Evolutionary conservation across 805 yeast genomes (phyloP).

Genomic region (Metschnikowia noctiluminum): DNA sequence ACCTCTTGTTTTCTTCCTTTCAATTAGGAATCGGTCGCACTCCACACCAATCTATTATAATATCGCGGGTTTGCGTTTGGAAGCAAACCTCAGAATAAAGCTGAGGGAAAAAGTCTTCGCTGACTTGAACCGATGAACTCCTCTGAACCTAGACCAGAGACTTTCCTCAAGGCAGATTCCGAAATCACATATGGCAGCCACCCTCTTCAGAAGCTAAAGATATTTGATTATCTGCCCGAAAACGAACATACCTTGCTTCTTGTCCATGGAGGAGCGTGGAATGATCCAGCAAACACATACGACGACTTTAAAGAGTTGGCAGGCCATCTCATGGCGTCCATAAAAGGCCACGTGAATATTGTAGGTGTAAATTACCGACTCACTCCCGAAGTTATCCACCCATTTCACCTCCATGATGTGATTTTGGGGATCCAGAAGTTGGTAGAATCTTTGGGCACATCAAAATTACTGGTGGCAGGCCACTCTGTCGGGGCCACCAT

Average conservation of each 20-base stretch:
- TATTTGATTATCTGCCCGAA: conserved; percentile 20
- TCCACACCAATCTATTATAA: too few species aligned
- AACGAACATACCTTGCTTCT: conserved; percentile 41
- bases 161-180: too few species aligned
- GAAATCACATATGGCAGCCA: conserved; percentile 27
- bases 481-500: conserved; percentile 83
- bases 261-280: conserved; percentile 91
- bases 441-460: too few species aligned
- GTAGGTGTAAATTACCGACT: conserved; percentile 58
- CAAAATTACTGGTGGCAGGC: conserved; percentile 45
- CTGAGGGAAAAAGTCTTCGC: too few species aligned
- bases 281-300: conserved; percentile 61
- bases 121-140: too few species aligned
- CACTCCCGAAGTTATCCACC: conserved; percentile 60
- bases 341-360: conserved; percentile 14
- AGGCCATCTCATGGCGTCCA: conserved; percentile 3
- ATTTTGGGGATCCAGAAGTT: conserved; percentile 38
- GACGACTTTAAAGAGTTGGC: conserved; percentile 47
- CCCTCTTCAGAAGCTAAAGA: conserved; percentile 29
- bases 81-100: too few species aligned
- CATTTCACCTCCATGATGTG: conserved; percentile 59
- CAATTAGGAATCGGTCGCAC: too few species aligned
- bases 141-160: too few species aligned
- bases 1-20: too few species aligned
- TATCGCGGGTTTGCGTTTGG: too few species aligned